Evolutionary conservation across 2,329 filamentous ascomycete genomes (phyloP), one percentile per base, ranked within the genome.

Genomic region (Talaromyces islandicus): DNA sequence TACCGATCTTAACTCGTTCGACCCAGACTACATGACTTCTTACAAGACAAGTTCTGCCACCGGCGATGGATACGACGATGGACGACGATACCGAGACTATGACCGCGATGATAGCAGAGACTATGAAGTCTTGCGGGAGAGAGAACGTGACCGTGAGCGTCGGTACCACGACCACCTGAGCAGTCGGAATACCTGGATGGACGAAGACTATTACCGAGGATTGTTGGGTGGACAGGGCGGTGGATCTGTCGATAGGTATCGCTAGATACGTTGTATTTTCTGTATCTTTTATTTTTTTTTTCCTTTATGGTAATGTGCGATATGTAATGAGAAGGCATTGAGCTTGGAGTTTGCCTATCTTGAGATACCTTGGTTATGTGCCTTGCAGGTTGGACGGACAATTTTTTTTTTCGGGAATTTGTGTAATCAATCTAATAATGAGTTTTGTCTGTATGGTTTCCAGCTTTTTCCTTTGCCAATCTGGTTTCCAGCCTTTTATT

Each of bases 161-260:
- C 67, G 66, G 32, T 68, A 71, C 55, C 65, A 67, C 41, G 67
- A 70, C 50, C 65, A 68, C 46, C 58, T 64, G 14, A 61, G 65
- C 17, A 67, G 69, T 41, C 64, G 66, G 35, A 69, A 64, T 52
- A 74, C 73, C 60, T 66, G 63, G 27, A 67, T 60, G 48, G 73
- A 73, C 19, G 74, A 77, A 25, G 73, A 76, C n/a, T 76, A 75
- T 66, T 76, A 77, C 59, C 71, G 74, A 27, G 70, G 71, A 6
- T 55, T 69, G 54, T 63, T 70, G 30, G 70, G 69, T 57, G 68
- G 70, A 35, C 69, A 71, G 38, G 70, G 67, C 55, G 65, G 64
- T 60, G 67, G 67, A 11, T 38, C 55, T 52, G 25, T 64, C 65
- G 65, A 65, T 68, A 46, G 59, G 60, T 48, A 57, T 63, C 25